phyloP scores from a whole-genome alignment of 106 monocot genomes.

The Allium sativum region DNA sequence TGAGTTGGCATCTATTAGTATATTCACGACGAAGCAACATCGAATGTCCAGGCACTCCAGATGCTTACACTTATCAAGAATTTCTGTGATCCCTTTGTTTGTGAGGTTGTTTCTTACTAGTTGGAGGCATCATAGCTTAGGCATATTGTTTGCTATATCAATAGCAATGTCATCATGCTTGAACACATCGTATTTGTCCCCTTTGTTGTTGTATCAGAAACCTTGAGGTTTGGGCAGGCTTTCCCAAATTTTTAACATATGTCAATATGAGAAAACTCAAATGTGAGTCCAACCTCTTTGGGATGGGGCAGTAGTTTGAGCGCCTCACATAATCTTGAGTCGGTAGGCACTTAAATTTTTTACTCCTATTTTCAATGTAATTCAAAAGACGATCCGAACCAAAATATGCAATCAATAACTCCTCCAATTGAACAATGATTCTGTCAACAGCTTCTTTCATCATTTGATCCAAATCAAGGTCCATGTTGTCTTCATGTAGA shows the following conservation, averaged over 20 bases:
- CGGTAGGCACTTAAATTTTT: background rate
- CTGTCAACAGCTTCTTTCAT: background rate
- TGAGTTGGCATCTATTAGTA: conserved; percentile 13
- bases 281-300: background rate
- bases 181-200: background rate
- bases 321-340: background rate
- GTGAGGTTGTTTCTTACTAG: conserved; percentile 21
- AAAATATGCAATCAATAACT: background rate
- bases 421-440: background rate
- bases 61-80: conserved; percentile 32
- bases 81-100: conserved; percentile 22
- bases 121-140: conserved; percentile 24
- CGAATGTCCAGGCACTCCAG: conserved; percentile 38
- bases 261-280: background rate
- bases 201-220: background rate
- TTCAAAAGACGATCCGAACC: background rate
- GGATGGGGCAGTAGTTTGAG: background rate
- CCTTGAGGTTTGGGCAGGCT: background rate
- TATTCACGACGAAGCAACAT: conserved; percentile 17
- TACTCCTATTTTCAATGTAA: background rate
- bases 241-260: conserved; percentile 6
- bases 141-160: conserved; percentile 35
- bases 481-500: background rate
- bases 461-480: background rate
- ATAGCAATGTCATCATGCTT: conserved; percentile 11